These are phyloP conservation scores for Mortierella sp. DNA, from an alignment of 371 early-diverging fungal species.

Conservation along the genomic window DNA sequence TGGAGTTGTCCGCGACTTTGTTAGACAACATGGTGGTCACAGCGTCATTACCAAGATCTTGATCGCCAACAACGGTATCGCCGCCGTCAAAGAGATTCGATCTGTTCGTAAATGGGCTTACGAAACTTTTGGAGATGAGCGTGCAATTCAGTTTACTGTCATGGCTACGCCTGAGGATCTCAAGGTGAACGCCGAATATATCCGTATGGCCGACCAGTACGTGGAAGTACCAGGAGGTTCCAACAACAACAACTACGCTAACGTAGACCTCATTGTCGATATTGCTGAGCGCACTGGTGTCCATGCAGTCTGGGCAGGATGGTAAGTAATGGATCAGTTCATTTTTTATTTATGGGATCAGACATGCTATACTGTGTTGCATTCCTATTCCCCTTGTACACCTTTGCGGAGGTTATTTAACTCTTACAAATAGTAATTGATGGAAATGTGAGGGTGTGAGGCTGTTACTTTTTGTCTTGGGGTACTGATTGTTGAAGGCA, in stretches of 20 bases:
- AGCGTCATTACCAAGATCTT: conserved; percentile 91
- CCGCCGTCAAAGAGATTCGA: conserved; percentile 99
- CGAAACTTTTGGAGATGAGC: conserved; percentile 96
- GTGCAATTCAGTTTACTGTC: conserved; percentile 96
- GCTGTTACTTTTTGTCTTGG: too few species aligned
- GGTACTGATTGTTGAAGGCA: too few species aligned
- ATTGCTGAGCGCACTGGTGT: conserved; percentile 96
- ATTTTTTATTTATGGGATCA: not conserved
- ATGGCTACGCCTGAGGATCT: conserved; percentile 99
- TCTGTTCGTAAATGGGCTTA: conserved; percentile 99
- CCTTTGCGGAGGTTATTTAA: too few species aligned
- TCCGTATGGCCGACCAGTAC: conserved; percentile 98
- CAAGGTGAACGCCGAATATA: conserved; percentile 96
- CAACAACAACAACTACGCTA: conserved; percentile 98
- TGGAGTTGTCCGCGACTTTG: conserved; percentile 79
- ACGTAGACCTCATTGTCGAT: conserved; percentile 97
- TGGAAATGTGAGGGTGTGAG: not conserved
- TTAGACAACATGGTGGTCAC: conserved; percentile 84
- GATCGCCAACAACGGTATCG: conserved; percentile 99
- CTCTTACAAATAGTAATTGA: not conserved
- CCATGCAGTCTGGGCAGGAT: conserved; percentile 76
- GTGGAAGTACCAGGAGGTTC: conserved; percentile 97
- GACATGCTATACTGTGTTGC: not conserved
- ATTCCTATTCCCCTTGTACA: not conserved
- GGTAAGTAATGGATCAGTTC: conserved; percentile 33